Evolutionary conservation across 2,329 filamentous ascomycete species (phyloP).

Genomic region (Sporothrix sp.): DNA sequence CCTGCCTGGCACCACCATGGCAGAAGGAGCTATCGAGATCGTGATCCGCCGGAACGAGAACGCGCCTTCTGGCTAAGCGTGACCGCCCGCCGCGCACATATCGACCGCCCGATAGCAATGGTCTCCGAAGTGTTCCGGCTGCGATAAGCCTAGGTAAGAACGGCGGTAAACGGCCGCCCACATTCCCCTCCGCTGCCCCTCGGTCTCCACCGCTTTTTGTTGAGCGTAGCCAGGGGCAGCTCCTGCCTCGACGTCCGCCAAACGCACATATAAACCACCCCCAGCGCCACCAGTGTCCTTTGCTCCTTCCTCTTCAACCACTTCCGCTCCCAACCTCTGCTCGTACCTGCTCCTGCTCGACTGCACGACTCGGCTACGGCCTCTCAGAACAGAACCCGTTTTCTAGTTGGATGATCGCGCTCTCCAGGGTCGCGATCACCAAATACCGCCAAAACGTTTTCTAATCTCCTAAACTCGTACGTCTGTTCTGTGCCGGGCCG

Average conservation of each 20-base stretch:
- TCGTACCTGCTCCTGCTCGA: background rate
- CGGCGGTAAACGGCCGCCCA: background rate
- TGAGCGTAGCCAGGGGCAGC: background rate
- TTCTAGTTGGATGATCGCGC: conserved; percentile 16
- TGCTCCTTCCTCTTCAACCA: background rate
- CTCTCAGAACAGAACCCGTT: background rate
- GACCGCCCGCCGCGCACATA: too few relatives aligned
- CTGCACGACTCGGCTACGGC: conserved; percentile 2
- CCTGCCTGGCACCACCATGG: too few relatives aligned
- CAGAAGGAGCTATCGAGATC: too few relatives aligned
- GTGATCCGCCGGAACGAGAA: too few relatives aligned
- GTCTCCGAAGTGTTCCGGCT: too few relatives aligned
- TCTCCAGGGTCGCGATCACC: conserved; percentile 45
- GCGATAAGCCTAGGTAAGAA: too few relatives aligned
- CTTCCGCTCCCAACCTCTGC: background rate
- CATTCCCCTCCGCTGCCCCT: conserved; percentile 6
- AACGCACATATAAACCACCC: background rate
- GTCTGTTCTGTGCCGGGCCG: conserved; percentile 25
- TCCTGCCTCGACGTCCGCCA: background rate
- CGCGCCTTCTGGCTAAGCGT: too few relatives aligned
- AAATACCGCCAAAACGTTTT: conserved; percentile 84
- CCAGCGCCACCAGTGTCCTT: too few relatives aligned
- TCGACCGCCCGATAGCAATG: too few relatives aligned
- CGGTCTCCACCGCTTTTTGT: conserved; percentile 8
- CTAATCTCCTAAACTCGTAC: conserved; percentile 95